Percentiles rank a stretch among this genome's conserved stretches.
Evolutionary conservation across 805 yeast species (phyloP).

Genomic region (Wickerhamia fluorescens): DNA sequence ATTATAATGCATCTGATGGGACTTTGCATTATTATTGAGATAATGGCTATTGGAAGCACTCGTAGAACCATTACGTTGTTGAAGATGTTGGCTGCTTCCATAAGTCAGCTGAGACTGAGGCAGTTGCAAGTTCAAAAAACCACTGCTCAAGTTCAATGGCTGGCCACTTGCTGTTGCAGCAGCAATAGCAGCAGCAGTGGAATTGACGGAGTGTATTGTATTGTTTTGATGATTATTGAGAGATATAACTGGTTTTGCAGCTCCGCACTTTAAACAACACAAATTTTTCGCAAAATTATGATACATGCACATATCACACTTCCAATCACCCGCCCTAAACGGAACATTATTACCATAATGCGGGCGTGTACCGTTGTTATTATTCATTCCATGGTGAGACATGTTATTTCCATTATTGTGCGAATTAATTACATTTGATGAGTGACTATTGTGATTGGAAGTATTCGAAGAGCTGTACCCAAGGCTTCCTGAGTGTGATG

Average conservation of each 20-base stretch:
- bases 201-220: constrained; percentile 27
- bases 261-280: constrained; percentile 83
- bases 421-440: too few species aligned
- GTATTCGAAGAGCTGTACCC: too few species aligned
- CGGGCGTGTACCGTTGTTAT: constrained; percentile 10
- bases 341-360: constrained; percentile 56
- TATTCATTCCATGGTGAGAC: constrained; percentile 9
- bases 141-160: constrained; percentile 30
- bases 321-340: constrained; percentile 96
- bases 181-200: constrained; percentile 41
- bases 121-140: constrained; percentile 26
- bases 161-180: constrained; percentile 44
- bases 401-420: constrained; percentile 9
- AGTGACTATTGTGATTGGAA: too few species aligned
- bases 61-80: constrained; percentile 7
- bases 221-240: constrained; percentile 9
- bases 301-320: constrained; percentile 79
- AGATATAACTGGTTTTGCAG: constrained; percentile 44
- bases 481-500: too few species aligned
- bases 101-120: constrained; percentile 27
- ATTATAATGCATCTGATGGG: constrained; percentile 11
- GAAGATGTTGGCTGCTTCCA: constrained; percentile 3
- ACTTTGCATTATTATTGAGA: constrained; percentile 4
- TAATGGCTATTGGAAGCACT: constrained; percentile 7
- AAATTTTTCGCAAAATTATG: constrained; percentile 91